These are phyloP conservation scores for Datisca glomerata DNA, from an alignment of 306 rosid species.

Conservation along the genomic window DNA sequence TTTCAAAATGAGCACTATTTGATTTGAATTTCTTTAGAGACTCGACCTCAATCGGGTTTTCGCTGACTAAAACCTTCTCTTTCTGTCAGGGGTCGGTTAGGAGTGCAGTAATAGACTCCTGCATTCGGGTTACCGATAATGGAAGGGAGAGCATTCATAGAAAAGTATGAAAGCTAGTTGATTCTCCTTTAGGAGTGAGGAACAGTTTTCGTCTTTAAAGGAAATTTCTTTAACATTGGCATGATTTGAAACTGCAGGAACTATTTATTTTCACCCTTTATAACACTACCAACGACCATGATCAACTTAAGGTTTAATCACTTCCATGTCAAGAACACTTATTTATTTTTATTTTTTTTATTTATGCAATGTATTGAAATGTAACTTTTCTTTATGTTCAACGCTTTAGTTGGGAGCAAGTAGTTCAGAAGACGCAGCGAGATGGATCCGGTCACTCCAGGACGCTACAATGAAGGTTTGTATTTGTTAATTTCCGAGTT, in stretches of 20 bases:
- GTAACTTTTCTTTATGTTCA: conserved; percentile 10
- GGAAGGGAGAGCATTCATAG: conserved; percentile 62
- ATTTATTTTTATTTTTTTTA: not conserved
- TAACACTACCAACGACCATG: conserved; percentile 52
- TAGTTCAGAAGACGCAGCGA: conserved; percentile 88
- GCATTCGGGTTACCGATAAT: conserved; percentile 58
- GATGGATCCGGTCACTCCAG: conserved; percentile 67
- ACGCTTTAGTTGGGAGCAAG: conserved; percentile 64
- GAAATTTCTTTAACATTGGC: conserved; percentile 3
- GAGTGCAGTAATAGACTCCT: conserved; percentile 67
- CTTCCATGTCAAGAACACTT: not conserved
- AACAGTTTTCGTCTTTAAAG: conserved; percentile 1
- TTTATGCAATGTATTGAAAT: conserved; percentile 12
- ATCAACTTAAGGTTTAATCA: conserved; percentile 63
- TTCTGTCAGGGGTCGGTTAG: conserved; percentile 59
- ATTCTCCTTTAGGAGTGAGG: not conserved
- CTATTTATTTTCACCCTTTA: conserved; percentile 58
- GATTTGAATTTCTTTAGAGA: too few relatives aligned
- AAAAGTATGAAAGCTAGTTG: conserved; percentile 31
- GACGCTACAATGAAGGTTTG: conserved; percentile 67
- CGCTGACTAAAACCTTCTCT: conserved; percentile 7
- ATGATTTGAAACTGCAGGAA: conserved; percentile 31
- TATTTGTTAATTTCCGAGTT: conserved; percentile 4
- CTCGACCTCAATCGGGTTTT: conserved; percentile 1
- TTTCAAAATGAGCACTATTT: not conserved